Base-by-base conservation (phyloP, 2,329 filamentous ascomycete genomes). In the Samsoniella hepiali region DNA sequence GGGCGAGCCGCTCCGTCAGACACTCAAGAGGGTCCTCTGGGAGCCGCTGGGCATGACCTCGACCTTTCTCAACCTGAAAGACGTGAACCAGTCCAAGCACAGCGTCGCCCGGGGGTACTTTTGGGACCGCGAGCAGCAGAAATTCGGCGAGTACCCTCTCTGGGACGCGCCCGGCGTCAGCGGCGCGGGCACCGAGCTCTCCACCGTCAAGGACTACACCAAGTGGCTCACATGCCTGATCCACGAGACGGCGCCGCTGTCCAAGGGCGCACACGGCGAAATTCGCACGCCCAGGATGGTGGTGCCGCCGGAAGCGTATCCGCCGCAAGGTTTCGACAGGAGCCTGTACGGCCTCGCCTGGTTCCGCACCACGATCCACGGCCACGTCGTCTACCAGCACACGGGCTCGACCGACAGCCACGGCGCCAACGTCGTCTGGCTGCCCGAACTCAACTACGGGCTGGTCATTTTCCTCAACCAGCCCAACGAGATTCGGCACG, bases 221-320 rank as follows among this genome's bases (percentile, higher is more conserved):
- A 79, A 77, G 67, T 87, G 83, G 84, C 67, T 85, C 3, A 72
- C 73, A 29, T 80, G 78, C 31, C 72, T 85, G 34, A 71, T 86
- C 22, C 68, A 75, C n/a, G 47, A 69, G 58, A 45, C 63, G 0
- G 61, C 55, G 5, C 72, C 72, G 10, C 66, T 75, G 17, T 71
- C 71, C 0, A 42, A 63, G 3, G 64, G 34, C 0, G 68, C 66
- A 1, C 73, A 74, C 59, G 15, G 57, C 2, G 72, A 75, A 10
- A 69, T 77, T 5, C 69, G 70, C 36, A 69, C 42, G 2, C 70
- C 75, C 6, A 63, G 73, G 3, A 69, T 66, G 7, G 62, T 74
- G 11, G 34, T 59, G 8, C 57, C 34, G 32, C 69, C 83, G 64
- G 76, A 69, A 1, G 34, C 49, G 1, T n/a, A 63, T 22, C 64